Conservation (phyloP, 371 early-diverging fungal species). For the Rhizopus microsporus region DNA sequence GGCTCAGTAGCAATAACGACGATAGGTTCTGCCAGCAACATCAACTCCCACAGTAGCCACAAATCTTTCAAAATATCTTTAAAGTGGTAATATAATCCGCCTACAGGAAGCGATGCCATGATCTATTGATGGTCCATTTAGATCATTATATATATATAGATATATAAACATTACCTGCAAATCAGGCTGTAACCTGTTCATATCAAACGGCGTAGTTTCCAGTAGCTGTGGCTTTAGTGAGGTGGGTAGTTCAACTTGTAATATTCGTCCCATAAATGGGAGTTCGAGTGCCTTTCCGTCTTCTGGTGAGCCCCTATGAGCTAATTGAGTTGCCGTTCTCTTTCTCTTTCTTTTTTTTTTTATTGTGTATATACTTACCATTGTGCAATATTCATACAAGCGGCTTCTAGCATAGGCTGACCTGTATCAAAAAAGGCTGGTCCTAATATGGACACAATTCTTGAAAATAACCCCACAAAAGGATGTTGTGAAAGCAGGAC, state of each 20-base stretch:
- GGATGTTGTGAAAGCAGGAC: conserved; percentile 89
- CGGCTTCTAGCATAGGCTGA: conserved; percentile 79
- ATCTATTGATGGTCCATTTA: conserved; percentile 36
- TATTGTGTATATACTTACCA: conserved; percentile 57
- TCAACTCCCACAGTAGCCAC: conserved; percentile 94
- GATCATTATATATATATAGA: no score
- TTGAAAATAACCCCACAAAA: conserved; percentile 81
- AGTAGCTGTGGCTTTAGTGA: conserved; percentile 78
- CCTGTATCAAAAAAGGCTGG: conserved; percentile 78
- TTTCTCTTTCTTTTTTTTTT: neutral
- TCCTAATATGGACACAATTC: conserved; percentile 77
- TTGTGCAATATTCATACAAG: conserved; percentile 76
- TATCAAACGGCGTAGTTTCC: conserved; percentile 74
- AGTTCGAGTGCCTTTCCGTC: conserved; percentile 58
- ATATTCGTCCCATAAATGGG: conserved; percentile 72
- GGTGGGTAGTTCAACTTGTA: conserved; percentile 77
- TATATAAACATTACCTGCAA: conserved; percentile 49
- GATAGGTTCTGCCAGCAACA: conserved; percentile 91
- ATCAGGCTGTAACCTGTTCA: conserved; percentile 68
- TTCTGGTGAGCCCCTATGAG: conserved; percentile 29
- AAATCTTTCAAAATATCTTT: conserved; percentile 76
- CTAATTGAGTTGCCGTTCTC: neutral
- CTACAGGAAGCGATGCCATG: conserved; percentile 69
- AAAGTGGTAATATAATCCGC: conserved; percentile 78
- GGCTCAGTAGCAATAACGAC: conserved; percentile 90